Evolutionary conservation across 257 asterid genomes (phyloP).

Genomic region (Ocimum tenuiflorum): DNA sequence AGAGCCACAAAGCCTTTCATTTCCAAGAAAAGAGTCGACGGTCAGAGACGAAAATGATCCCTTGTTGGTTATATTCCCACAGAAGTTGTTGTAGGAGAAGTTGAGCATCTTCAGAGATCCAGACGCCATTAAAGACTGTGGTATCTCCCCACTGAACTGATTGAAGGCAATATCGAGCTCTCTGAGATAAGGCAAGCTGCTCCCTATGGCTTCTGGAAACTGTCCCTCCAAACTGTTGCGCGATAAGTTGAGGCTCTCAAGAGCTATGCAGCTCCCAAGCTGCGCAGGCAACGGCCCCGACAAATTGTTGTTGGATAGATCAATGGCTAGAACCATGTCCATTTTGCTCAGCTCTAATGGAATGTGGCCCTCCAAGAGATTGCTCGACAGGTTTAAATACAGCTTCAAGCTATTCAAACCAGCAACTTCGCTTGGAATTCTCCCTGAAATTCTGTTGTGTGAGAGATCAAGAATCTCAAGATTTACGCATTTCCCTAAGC

Average conservation of each 20-base stretch:
- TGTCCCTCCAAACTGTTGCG: conserved; percentile 40
- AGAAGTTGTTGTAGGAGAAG: conserved; percentile 54
- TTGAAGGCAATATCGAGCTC: conserved; percentile 56
- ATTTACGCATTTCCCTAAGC: conserved; percentile 57
- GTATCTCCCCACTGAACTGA: conserved; percentile 45
- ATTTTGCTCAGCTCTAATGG: conserved; percentile 70
- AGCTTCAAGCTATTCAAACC: conserved; percentile 58
- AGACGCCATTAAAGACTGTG: conserved; percentile 37
- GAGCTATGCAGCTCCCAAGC: conserved; percentile 77
- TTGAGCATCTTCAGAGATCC: conserved; percentile 40
- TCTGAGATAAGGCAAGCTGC: conserved; percentile 44
- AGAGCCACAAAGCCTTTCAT: conserved; percentile 50
- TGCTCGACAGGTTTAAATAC: conserved; percentile 62
- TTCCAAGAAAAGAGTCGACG: conserved; percentile 48
- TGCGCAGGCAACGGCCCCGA: conserved; percentile 57
- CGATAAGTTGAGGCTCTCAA: conserved; percentile 52
- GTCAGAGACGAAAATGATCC: conserved; percentile 51
- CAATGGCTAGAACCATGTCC: conserved; percentile 74
- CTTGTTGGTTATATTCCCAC: conserved; percentile 37
- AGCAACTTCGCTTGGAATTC: conserved; percentile 64
- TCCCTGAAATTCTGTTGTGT: conserved; percentile 46
- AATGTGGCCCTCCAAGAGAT: conserved; percentile 46
- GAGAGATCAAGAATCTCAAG: conserved; percentile 75
- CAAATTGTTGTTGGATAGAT: conserved; percentile 55
- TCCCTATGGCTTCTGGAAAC: conserved; percentile 49